Conservation (phyloP, 345 rosid species). For the Melaleuca quinquenervia region DNA sequence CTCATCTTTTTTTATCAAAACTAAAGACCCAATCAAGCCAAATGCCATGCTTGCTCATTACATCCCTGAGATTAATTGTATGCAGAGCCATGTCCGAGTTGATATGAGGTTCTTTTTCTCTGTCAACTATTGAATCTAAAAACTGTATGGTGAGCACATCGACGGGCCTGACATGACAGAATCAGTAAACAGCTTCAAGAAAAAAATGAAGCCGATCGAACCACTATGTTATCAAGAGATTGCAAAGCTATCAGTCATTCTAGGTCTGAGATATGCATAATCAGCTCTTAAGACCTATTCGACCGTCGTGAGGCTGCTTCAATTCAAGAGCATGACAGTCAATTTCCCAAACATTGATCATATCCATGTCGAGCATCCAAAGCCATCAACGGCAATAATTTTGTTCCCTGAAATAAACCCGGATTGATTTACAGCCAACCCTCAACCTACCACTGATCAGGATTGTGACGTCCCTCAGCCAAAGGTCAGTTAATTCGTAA, state of each 20-base stretch:
- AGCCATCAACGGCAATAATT: neutral
- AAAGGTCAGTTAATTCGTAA: neutral
- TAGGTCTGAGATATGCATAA: neutral
- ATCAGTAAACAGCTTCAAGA: neutral
- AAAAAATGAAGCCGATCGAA: neutral
- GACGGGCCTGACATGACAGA: neutral
- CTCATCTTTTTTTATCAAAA: neutral
- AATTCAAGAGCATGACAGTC: neutral
- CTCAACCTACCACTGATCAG: neutral
- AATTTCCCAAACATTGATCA: too few relatives aligned
- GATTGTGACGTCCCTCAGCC: neutral
- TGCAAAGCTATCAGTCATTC: neutral
- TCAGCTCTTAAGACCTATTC: neutral
- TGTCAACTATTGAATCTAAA: neutral
- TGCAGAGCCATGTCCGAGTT: neutral
- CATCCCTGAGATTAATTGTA: neutral
- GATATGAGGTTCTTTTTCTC: neutral
- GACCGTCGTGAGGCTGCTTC: neutral
- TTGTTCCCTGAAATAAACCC: neutral
- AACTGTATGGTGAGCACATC: neutral
- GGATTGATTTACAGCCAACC: neutral
- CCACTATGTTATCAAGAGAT: neutral
- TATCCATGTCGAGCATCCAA: neutral
- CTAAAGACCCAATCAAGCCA: neutral
- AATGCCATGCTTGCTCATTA: neutral